Conservation (phyloP, 805 yeast species). For the Candida germanica region DNA sequence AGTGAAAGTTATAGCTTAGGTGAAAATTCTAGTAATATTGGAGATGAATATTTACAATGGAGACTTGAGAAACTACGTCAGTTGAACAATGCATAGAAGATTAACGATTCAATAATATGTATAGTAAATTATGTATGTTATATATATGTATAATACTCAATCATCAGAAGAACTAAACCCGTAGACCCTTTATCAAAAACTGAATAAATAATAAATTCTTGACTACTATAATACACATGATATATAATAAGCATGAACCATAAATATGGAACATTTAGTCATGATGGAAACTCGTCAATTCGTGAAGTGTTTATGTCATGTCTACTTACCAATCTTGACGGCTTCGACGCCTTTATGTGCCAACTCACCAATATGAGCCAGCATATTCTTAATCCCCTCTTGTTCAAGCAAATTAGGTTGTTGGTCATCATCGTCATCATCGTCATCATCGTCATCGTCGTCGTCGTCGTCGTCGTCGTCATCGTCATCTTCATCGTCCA, state of each 20-base stretch:
- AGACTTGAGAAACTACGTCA: constrained; percentile 33
- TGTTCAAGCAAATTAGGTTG: no score
- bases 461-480: constrained; percentile 45
- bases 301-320: neutral
- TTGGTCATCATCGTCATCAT: constrained; percentile 16
- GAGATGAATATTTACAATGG: constrained; percentile 42
- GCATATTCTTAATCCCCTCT: no score
- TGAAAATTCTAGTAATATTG: constrained; percentile 37
- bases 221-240: neutral
- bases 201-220: neutral
- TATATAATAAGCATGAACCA: neutral
- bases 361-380: no score
- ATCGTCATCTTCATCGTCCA: constrained; percentile 45
- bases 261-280: neutral
- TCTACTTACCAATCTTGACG: neutral
- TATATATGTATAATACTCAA: neutral
- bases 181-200: neutral
- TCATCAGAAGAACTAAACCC: neutral
- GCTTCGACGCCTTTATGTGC: constrained; percentile 3
- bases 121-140: neutral
- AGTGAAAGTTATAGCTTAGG: constrained; percentile 17
- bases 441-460: constrained; percentile 24
- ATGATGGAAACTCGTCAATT: neutral
- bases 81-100: constrained; percentile 13
- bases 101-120: neutral